These are phyloP conservation scores for Phlebiopsis gigantea DNA, from an alignment of 768 basidiomycete genomes.

Conservation along the genomic window DNA sequence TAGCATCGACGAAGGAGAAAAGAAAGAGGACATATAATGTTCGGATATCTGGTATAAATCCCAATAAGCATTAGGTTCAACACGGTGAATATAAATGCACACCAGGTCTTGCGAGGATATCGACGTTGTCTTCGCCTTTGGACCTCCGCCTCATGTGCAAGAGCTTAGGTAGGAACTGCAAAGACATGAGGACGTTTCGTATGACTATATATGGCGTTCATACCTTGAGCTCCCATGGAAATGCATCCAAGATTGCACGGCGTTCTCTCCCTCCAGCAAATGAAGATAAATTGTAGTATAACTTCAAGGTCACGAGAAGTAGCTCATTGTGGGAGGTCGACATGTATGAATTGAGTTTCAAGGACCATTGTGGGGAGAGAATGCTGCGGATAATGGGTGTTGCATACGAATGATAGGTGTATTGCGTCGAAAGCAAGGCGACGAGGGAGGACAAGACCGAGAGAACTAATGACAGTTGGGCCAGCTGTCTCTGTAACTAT, in stretches of 20 bases:
- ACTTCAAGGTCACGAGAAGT: slow-evolving; percentile 57
- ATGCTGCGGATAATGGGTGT: slow-evolving; percentile 57
- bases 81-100: slow-evolving; percentile 13
- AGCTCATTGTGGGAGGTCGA: slow-evolving; percentile 59
- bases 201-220: too few species aligned
- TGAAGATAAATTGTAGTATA: slow-evolving; percentile 54
- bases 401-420: slow-evolving; percentile 60
- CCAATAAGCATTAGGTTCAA: neutral
- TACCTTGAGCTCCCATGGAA: slow-evolving; percentile 80
- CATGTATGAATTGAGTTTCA: slow-evolving; percentile 57
- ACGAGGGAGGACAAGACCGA: slow-evolving; percentile 58
- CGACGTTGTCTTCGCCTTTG: slow-evolving; percentile 32
- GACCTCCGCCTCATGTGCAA: slow-evolving; percentile 65
- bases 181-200: neutral
- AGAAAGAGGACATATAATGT: slow-evolving; percentile 71
- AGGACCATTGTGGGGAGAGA: slow-evolving; percentile 49
- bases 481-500: slow-evolving; percentile 38
- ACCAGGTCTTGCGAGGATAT: slow-evolving; percentile 56
- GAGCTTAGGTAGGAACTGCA: slow-evolving; percentile 60
- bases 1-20: slow-evolving; percentile 59
- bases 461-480: slow-evolving; percentile 38
- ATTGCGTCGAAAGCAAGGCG: slow-evolving; percentile 59
- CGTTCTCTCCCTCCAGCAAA: slow-evolving; percentile 67
- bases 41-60: slow-evolving; percentile 57
- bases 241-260: slow-evolving; percentile 56